phyloP scores from a whole-genome alignment of 2,329 filamentous ascomycete species.

The Aureobasidium namibiae region DNA sequence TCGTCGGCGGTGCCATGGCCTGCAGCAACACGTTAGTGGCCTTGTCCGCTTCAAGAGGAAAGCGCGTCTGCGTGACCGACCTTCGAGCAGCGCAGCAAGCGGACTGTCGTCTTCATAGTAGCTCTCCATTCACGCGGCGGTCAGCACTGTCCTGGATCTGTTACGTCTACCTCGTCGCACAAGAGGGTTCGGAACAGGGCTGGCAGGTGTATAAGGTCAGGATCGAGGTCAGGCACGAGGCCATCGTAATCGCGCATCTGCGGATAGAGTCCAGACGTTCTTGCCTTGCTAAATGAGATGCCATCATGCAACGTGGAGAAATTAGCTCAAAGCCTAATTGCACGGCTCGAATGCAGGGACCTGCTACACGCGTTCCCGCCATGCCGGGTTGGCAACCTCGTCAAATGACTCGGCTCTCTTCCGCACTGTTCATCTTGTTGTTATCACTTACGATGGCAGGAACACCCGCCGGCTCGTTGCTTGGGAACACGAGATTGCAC shows the following conservation, averaged over 20 bases:
- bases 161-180: neutral
- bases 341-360: constrained; percentile 6
- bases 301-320: constrained; percentile 8
- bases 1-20: constrained; percentile 25
- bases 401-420: neutral
- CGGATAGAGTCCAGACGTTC: constrained; percentile 9
- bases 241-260: neutral
- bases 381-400: neutral
- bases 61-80: constrained; percentile 35
- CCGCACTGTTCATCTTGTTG: neutral
- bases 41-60: neutral
- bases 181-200: neutral
- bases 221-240: constrained; percentile 5
- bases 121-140: constrained; percentile 61
- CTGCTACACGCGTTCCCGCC: neutral
- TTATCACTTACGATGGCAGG: neutral
- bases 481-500: constrained; percentile 8
- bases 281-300: constrained; percentile 4
- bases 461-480: constrained; percentile 3
- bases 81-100: constrained; percentile 81
- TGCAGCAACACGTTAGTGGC: constrained; percentile 15
- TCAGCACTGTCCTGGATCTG: neutral
- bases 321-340: neutral
- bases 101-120: constrained; percentile 81
- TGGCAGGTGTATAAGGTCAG: neutral